Conservation (phyloP, 2,329 filamentous ascomycete species). For the Colletotrichum sp. region DNA sequence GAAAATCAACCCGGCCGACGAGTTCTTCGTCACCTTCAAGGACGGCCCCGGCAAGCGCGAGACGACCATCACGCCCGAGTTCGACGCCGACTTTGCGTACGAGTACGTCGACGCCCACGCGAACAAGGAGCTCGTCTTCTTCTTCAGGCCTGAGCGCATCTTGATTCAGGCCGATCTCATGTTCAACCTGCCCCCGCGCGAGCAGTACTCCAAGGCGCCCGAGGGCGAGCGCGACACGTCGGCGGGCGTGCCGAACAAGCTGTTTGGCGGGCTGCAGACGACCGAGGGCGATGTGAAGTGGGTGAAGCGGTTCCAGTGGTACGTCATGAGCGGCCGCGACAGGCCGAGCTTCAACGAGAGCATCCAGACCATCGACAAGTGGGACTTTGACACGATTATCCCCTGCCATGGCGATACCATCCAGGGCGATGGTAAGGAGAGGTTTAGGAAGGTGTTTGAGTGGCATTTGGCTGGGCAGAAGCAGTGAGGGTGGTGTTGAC, state of each 20-base stretch:
- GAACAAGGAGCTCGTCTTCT: slow-evolving; percentile 89
- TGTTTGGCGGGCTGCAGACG: slow-evolving; percentile 57
- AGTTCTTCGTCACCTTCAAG: slow-evolving; percentile 73
- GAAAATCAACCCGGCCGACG: slow-evolving; percentile 44
- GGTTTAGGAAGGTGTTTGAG: slow-evolving; percentile 79
- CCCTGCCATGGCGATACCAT: slow-evolving; percentile 95
- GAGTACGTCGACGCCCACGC: slow-evolving; percentile 82
- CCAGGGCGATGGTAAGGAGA: slow-evolving; percentile 72
- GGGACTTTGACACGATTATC: slow-evolving; percentile 86
- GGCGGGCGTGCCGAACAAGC: slow-evolving; percentile 29
- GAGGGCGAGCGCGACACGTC: slow-evolving; percentile 43
- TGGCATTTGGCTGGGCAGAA: slow-evolving; percentile 72
- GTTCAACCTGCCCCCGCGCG: slow-evolving; percentile 87
- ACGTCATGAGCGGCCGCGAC: slow-evolving; percentile 65
- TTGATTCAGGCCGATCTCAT: slow-evolving; percentile 89
- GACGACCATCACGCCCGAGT: slow-evolving; percentile 71
- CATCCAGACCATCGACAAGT: slow-evolving; percentile 70
- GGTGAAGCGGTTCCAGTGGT: slow-evolving; percentile 86
- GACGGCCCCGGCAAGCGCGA: slow-evolving; percentile 54
- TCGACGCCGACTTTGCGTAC: slow-evolving; percentile 84
- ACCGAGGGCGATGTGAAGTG: slow-evolving; percentile 70
- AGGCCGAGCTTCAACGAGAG: slow-evolving; percentile 73
- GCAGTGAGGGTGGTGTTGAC: not conserved
- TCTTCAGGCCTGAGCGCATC: slow-evolving; percentile 78
- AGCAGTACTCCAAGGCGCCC: slow-evolving; percentile 76